Evolutionary conservation across 73 alveolate genomes (phyloP), one percentile per base, ranked within the genome.

Genomic region (Uronychia setigera): DNA sequence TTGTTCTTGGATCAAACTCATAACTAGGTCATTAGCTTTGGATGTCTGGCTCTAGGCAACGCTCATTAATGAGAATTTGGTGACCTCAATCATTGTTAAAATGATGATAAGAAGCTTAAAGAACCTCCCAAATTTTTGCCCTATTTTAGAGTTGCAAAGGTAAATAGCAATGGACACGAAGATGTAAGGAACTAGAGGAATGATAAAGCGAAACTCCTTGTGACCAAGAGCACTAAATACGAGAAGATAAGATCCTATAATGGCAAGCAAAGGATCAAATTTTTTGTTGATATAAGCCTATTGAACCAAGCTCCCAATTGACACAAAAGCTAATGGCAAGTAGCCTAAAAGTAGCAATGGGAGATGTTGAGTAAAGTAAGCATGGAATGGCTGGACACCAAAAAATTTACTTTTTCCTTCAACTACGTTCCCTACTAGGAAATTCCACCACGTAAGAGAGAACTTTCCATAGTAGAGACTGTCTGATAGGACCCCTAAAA

Each of bases 371-470:
- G 79, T 67, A 9, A 67, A 67, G 33, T 80, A 80, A 35, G 35
- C 57, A 0, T 33, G 77, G 75, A 35, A 31, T 0, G 87, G 86
- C 32, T 88, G 78, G 5, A 80, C 75, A 31, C 91, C 94, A 32
- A 88, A 88, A 57, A 60, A 83, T 28, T 59, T 77, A 77, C 88
- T 77, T 35, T 84, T 58, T 34, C 94, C 94, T 35, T 87, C 89
- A 0, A 83, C 29, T 1, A 88, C 77, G 81, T 88, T 88, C 76
- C 75, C 80, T 29, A 30, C 76, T 33, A 88, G 33, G 82, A 88
- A 88, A 58, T 88, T 88, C 31, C 28, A 77, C 1, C 82, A 67
- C 1, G 94, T 88, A 0, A 76, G 29, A 1, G 90, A 76, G 0
- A 74, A 31, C 31, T 76, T 81, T 13, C 90, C 87, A 32, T 82